Evolutionary conservation across 1,284 basidiomycete species (phyloP), one percentile per base, ranked within the genome.

Genomic region (Heterobasidion occidentale): DNA sequence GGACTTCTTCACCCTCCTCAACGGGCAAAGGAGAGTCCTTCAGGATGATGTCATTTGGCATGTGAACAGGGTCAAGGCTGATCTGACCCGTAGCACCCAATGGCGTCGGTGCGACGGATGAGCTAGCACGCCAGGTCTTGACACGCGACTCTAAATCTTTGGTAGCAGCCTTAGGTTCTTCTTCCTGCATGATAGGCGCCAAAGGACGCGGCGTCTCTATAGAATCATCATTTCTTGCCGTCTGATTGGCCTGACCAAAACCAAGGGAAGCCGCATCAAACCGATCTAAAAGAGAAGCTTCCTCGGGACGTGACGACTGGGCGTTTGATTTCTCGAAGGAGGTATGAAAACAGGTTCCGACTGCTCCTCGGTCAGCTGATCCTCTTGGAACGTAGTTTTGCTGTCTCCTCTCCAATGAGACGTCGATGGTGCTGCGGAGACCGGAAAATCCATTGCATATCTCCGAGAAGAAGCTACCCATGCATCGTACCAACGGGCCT

Each of bases 401-500:
- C 79, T 85, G 34, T 84, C 84, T 36, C 67, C 74, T 27, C 76
- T 76, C 67, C 71, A 75, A 64, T 84, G 83, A 11, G 71, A 71
- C 34, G 77, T 52, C 4, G 76, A 75, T 36, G 58, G 77, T 63
- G 59, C 70, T 7, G 71, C 70, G 27, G 76, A 77, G 36, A 74
- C 69, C 1, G 73, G 71, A 44, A 75, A 70, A 51, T 79, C 78
- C 19, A 71, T 64, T 36, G 70, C 62, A 48, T 81, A 77, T 62
- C 80, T 68, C 49, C 75, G 74, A 42, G 75, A 67, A 17, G 77
- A 73, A 1, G 78, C 73, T 17, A 84, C 61, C 89, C 89, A 91
- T 3, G 81, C 68, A 38, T 81, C 72, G 64, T 83, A 88, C 89
- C 89, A 92, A 35, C 82, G 76, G 27, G 88, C 89, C 61, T 81